These are phyloP conservation scores for Pestalotiopsis fici DNA, from an alignment of 2,329 filamentous ascomycete species.

Conservation along the genomic window DNA sequence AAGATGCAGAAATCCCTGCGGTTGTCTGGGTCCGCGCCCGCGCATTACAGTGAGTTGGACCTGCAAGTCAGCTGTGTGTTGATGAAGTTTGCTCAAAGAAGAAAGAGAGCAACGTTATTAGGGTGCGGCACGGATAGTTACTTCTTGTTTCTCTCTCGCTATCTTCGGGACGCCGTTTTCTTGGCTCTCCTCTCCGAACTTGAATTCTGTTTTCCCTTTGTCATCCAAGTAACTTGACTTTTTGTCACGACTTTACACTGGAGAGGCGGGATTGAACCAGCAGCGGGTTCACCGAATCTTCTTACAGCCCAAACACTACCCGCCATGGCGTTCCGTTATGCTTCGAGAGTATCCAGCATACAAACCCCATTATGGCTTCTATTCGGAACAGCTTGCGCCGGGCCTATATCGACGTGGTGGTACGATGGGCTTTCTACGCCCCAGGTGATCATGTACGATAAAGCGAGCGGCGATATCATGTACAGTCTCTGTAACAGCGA, in stretches of 20 bases:
- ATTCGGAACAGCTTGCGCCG: not conserved
- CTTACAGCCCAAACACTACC: not conserved
- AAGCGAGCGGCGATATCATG: slow-evolving; percentile 6
- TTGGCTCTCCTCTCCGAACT: not conserved
- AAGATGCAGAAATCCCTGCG: not conserved
- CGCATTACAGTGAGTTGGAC: not conserved
- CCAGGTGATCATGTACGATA: slow-evolving; percentile 13
- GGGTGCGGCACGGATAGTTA: not conserved
- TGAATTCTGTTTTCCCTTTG: not conserved
- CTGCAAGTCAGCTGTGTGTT: not conserved
- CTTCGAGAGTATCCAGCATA: not conserved
- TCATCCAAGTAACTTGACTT: not conserved
- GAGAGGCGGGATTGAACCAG: not conserved
- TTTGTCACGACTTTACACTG: not conserved
- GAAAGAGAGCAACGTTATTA: not conserved
- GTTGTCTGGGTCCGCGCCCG: not conserved
- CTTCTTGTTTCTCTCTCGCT: not conserved
- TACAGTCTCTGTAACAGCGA: slow-evolving; percentile 15
- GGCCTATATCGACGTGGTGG: not conserved
- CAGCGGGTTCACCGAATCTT: not conserved
- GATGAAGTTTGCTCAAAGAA: not conserved
- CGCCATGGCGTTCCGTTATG: not conserved
- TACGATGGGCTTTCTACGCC: not conserved
- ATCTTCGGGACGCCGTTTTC: not conserved
- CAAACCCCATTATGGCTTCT: not conserved